Percentiles rank a stretch among this genome's conserved stretches.
Conservation (phyloP, 2,329 filamentous ascomycete genomes). For the Hirsutella thompsonii region DNA sequence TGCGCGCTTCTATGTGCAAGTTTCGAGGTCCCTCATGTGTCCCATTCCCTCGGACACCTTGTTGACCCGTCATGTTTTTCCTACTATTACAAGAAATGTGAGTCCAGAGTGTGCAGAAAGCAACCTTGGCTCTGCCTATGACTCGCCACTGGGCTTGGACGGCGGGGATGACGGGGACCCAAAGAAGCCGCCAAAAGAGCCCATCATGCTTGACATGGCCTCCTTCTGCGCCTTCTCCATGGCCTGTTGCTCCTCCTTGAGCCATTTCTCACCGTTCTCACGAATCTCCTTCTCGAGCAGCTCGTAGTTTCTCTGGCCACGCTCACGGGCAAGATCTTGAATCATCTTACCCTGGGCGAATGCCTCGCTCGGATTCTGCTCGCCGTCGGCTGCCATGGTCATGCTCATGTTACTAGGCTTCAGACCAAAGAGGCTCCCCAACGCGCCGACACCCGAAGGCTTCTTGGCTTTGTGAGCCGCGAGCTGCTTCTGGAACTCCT, state of each 20-base stretch:
- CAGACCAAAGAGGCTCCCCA: slow-evolving; percentile 65
- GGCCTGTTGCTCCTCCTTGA: slow-evolving; percentile 81
- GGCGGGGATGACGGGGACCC: slow-evolving; percentile 13
- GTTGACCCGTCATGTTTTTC: not conserved
- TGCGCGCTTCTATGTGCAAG: not conserved
- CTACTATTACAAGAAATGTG: not conserved
- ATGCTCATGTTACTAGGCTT: slow-evolving; percentile 55
- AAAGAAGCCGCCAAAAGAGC: slow-evolving; percentile 44
- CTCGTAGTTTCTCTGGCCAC: slow-evolving; percentile 83
- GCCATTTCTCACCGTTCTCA: slow-evolving; percentile 88
- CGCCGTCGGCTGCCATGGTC: slow-evolving; percentile 49
- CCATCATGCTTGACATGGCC: slow-evolving; percentile 86
- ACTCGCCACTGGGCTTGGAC: slow-evolving; percentile 4
- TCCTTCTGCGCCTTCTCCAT: slow-evolving; percentile 86
- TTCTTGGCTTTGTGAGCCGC: slow-evolving; percentile 44
- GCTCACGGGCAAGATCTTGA: slow-evolving; percentile 84
- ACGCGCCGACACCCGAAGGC: slow-evolving; percentile 50
- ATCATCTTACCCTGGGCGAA: slow-evolving; percentile 93
- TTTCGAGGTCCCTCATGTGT: not conserved
- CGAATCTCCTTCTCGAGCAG: slow-evolving; percentile 80
- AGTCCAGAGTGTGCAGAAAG: no score
- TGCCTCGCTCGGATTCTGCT: slow-evolving; percentile 60
- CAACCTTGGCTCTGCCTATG: not conserved
- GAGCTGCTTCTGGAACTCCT: slow-evolving; percentile 71
- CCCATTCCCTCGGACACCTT: not conserved